Evolutionary conservation across 192 early-diverging fungal genomes (phyloP).

Genomic region (Kappamyces sp.): DNA sequence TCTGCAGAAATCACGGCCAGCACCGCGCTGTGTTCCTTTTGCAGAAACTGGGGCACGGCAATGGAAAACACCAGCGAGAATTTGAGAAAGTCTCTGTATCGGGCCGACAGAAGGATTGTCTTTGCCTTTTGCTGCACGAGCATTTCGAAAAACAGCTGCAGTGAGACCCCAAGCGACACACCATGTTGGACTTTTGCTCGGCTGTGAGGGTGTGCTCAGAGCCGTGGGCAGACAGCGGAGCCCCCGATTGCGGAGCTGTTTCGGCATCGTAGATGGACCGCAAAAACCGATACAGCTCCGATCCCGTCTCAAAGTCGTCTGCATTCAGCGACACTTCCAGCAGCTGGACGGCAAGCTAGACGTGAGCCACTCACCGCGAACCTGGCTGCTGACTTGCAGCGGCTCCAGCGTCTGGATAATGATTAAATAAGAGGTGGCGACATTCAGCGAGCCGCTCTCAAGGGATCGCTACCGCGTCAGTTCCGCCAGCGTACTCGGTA

Average conservation of each 20-base stretch:
- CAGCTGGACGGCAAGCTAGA: constrained; percentile 51
- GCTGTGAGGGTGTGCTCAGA: not conserved
- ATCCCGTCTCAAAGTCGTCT: constrained; percentile 68
- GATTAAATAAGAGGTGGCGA: constrained; percentile 88
- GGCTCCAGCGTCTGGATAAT: constrained; percentile 90
- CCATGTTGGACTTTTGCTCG: constrained; percentile 8
- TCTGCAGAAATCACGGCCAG: constrained; percentile 11
- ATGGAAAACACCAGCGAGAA: not conserved
- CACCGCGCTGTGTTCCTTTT: constrained; percentile 2
- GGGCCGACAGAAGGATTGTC: not conserved
- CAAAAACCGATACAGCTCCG: constrained; percentile 9
- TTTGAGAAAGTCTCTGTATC: constrained; percentile 13
- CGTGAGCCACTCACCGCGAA: constrained; percentile 13
- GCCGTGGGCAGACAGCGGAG: too few species aligned
- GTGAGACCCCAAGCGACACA: not conserved
- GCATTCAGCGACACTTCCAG: constrained; percentile 66
- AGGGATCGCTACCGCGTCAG: constrained; percentile 57
- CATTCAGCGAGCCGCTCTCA: constrained; percentile 57
- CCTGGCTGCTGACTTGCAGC: constrained; percentile 52
- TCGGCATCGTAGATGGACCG: constrained; percentile 5
- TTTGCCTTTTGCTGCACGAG: constrained; percentile 4
- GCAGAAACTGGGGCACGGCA: not conserved
- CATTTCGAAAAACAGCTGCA: constrained; percentile 7
- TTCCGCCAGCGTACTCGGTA: constrained; percentile 59
- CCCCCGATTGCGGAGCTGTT: too few species aligned